Base-by-base conservation (phyloP, 75 land plant species). In the Picea glauca region DNA sequence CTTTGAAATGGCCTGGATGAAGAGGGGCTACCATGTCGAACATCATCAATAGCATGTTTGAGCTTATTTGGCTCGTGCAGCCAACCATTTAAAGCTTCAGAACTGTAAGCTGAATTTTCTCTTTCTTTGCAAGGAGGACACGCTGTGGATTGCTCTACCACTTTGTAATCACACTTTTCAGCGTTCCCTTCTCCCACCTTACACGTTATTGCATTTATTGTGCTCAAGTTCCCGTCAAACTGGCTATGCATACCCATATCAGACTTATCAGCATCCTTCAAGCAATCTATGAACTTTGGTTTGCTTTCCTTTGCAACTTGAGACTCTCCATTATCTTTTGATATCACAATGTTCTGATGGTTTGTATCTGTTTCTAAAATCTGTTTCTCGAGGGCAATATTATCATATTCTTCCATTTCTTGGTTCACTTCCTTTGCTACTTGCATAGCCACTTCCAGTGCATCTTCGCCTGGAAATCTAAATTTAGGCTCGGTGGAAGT, bases 371-470 rank as follows among this genome's bases (percentile, higher is more conserved):
- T 59, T 59, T 80, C 87, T 58, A 66, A 77, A 23, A 68, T 77
- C 67, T 78, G 80, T 60, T 84, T 81, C 20, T 83, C 31, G n/a
- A n/a, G n/a, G n/a, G n/a, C n/a, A n/a, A n/a, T n/a, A n/a, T n/a
- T n/a, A n/a, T n/a, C n/a, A n/a, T n/a, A n/a, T n/a, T n/a, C n/a
- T 18, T 72, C 72, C 32, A 13, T 43, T 5, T 67, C 57, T 56
- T 78, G 43, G 33, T 79, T 43, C 38, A 74, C 78, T 32, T 79
- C 81, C 59, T 72, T 81, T 68, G 77, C 87, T 62, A 81, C 87
- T 58, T 86, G 88, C 59, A 76, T 81, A 30, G 81, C 88, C 60
- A 83, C 88, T 70, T 84, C 88, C 54, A 85, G 58, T n/a, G 87
- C 87, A 78, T 85, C 88, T 59, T 84, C 88, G 64, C 76, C 76